Evolutionary conservation across 345 rosid genomes (phyloP).

Genomic region (Turritis glabra): DNA sequence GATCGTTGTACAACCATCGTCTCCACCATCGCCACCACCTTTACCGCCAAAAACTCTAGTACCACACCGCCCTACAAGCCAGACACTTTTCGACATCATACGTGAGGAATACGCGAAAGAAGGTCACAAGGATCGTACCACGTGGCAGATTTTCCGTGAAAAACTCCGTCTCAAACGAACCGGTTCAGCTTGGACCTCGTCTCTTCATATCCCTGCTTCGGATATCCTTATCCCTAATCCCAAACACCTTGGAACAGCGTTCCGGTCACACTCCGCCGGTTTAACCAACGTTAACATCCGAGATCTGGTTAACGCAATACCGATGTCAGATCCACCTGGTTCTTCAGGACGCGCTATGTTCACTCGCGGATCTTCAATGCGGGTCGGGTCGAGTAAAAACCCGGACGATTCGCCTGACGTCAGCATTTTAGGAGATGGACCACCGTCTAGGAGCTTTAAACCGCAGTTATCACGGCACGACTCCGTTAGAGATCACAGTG

Average conservation of each 20-base stretch:
- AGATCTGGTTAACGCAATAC: slow-evolving; percentile 3
- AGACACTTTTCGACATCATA: slow-evolving; percentile 68
- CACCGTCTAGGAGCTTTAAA: slow-evolving; percentile 41
- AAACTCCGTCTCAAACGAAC: slow-evolving; percentile 67
- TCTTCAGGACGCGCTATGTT: slow-evolving; percentile 46
- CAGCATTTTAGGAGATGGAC: slow-evolving; percentile 37
- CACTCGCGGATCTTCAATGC: slow-evolving; percentile 53
- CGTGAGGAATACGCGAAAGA: slow-evolving; percentile 51
- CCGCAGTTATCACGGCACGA: slow-evolving; percentile 56
- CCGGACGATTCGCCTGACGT: slow-evolving; percentile 36
- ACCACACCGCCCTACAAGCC: slow-evolving; percentile 36
- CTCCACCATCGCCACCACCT: slow-evolving; percentile 33
- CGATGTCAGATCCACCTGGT: slow-evolving; percentile 41
- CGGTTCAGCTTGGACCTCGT: slow-evolving; percentile 69
- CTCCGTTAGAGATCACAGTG: slow-evolving; percentile 48
- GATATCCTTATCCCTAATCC: slow-evolving; percentile 47
- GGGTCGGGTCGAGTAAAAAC: slow-evolving; percentile 41
- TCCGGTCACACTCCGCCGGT: slow-evolving; percentile 26
- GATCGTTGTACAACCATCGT: slow-evolving; percentile 27
- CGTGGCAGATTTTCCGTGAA: slow-evolving; percentile 80
- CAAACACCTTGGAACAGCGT: slow-evolving; percentile 43
- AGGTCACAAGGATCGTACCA: slow-evolving; percentile 57
- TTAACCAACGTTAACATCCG: neutral
- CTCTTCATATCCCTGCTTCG: slow-evolving; percentile 54
- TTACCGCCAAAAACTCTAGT: slow-evolving; percentile 7